Conservation (phyloP, 1,284 basidiomycete genomes). For the Clitocybe nebularis region DNA sequence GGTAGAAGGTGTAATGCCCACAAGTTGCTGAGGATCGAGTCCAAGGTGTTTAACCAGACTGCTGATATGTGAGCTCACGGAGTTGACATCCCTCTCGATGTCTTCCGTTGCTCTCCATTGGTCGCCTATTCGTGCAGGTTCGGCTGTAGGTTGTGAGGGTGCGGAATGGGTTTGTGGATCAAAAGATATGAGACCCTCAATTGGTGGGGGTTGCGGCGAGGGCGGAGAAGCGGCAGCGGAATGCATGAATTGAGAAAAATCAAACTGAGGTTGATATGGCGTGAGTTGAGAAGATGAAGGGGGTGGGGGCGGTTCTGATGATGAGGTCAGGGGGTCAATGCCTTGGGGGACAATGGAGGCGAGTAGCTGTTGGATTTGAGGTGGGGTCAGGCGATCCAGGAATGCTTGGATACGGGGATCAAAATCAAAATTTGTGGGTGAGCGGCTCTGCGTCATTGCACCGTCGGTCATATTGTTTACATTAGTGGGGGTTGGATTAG, state of each 20-base stretch:
- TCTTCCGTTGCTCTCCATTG: conserved; percentile 61
- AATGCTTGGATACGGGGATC: conserved; percentile 59
- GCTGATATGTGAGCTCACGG: conserved; percentile 69
- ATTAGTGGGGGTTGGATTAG: conserved; percentile 19
- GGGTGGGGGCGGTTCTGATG: conserved; percentile 12
- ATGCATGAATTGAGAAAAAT: conserved; percentile 25
- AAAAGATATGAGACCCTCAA: conserved; percentile 35
- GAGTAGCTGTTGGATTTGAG: conserved; percentile 69
- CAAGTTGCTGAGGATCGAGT: conserved; percentile 46
- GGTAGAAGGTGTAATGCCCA: too few species aligned
- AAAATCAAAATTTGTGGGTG: conserved; percentile 27
- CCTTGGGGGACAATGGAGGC: conserved; percentile 47
- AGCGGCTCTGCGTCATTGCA: conserved; percentile 25
- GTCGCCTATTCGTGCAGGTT: conserved; percentile 46
- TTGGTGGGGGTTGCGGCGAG: conserved; percentile 13
- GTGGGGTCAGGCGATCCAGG: conserved; percentile 60
- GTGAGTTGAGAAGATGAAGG: conserved; percentile 19
- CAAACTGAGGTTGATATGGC: conserved; percentile 28
- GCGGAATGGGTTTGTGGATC: conserved; percentile 19
- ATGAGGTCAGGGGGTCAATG: conserved; percentile 21
- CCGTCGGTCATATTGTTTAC: too few species aligned
- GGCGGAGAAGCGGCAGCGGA: conserved; percentile 12
- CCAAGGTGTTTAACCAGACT: conserved; percentile 71
- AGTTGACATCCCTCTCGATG: conserved; percentile 71
- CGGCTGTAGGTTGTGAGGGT: not conserved